Evolutionary conservation across 148 eudicot genomes (phyloP).

Genomic region (Polygonum maritimum): DNA sequence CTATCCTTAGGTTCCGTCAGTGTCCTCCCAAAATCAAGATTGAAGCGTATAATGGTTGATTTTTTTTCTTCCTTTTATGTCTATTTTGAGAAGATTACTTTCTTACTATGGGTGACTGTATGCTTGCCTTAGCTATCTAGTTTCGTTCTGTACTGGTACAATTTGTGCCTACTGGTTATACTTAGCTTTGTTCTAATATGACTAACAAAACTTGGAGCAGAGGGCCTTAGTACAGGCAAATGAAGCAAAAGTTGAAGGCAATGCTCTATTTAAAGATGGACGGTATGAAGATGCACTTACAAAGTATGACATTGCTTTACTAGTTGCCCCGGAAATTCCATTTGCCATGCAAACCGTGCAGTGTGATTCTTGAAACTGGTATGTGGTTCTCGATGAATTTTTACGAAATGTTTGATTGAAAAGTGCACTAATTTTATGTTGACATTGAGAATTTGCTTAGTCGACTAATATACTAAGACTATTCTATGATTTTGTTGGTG

Average conservation of each 20-base stretch:
- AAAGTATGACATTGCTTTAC: constrained; percentile 60
- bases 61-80: neutral
- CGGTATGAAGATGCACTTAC: constrained; percentile 69
- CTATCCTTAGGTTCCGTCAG: neutral
- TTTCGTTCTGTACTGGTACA: neutral
- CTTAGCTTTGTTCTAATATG: neutral
- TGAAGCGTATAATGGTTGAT: too few species aligned
- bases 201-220: constrained; percentile 20
- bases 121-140: neutral
- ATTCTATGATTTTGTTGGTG: neutral
- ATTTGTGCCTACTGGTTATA: neutral
- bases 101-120: neutral
- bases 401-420: neutral
- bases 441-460: neutral
- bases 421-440: neutral
- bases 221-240: constrained; percentile 62
- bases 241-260: constrained; percentile 77
- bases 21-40: neutral
- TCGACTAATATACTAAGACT: neutral
- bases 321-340: constrained; percentile 53
- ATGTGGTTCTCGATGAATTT: too few species aligned
- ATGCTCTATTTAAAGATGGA: constrained; percentile 53
- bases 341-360: constrained; percentile 80
- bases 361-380: constrained; percentile 50
- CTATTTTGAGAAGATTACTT: neutral